Base-by-base conservation (phyloP, 179 eudicot species). In the Amaranthus tricolor region DNA sequence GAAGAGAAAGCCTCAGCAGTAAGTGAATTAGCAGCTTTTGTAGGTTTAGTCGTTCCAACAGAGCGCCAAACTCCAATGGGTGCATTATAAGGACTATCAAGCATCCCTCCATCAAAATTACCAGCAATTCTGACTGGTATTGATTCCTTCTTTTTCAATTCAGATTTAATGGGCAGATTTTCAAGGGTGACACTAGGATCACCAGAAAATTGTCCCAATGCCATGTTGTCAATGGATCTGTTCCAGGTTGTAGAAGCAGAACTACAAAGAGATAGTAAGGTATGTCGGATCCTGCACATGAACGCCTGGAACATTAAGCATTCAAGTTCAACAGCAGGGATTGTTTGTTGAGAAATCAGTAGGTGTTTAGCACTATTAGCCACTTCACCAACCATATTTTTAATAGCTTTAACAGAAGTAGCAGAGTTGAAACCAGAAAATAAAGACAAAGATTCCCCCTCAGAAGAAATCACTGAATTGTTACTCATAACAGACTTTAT, bases 1-100 rank as follows among this genome's bases (percentile, higher is more conserved):
- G 93, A 74, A 13, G 84, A 58, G 66, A 82, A 79, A 62, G 79
- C 79, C 67, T 95, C 97, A 74, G 79, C 76, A 77, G 78, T 78
- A 67, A 86, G 77, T 40, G 85, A 62, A 69, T 70, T 76, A 52
- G 78, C 74, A 70, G 90, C 85, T 82, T 93, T 95, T 74, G 85
- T 68, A 78, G 84, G 81, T 85, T 89, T 95, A 74, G 97, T 80
- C 59, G 83, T 83, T 72, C 92, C 97, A 73, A 95, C 99, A 77
- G 97, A 81, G 71, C 98, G 96, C 99, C 99, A 95, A 77, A 95
- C 96, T 71, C 99, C 99, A 79, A 93, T 89, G 65, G 97, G 94
- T 53, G 97, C 85, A 89, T 73, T 85, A 50, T 84, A 79, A 71
- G 94, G 85, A 54, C 97, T 93, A 75, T 93, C 92, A 67, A 87